Conservation (phyloP, 768 basidiomycete genomes). For the Suillus fuscotomentosus region DNA sequence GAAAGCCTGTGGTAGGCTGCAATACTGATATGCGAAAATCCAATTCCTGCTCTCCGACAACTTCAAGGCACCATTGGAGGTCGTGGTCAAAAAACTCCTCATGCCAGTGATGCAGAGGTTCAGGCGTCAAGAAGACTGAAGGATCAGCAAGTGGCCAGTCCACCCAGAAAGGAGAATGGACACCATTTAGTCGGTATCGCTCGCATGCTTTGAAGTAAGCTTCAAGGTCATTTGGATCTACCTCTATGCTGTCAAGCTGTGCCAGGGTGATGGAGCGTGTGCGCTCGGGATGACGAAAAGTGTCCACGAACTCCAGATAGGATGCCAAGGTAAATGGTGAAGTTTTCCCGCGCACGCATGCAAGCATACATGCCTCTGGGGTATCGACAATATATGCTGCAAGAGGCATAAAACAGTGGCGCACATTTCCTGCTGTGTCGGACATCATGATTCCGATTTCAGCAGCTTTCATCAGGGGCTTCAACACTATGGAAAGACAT, state of each 20-base stretch:
- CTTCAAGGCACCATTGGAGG: too few species aligned
- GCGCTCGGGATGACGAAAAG: background rate
- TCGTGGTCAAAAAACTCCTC: too few species aligned
- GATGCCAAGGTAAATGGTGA: background rate
- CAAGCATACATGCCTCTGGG: background rate
- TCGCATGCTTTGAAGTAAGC: too few species aligned
- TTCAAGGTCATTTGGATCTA: too few species aligned
- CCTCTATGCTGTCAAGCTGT: background rate
- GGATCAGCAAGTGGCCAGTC: too few species aligned
- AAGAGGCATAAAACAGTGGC: background rate
- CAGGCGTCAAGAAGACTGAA: too few species aligned
- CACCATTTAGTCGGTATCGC: too few species aligned
- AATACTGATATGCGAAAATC: too few species aligned
- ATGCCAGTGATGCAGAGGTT: too few species aligned
- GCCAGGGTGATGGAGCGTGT: background rate
- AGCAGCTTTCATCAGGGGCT: background rate
- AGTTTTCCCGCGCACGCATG: background rate
- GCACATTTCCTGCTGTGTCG: background rate
- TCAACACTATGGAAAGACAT: background rate
- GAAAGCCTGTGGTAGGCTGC: too few species aligned
- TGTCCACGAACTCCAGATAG: background rate
- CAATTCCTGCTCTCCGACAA: too few species aligned
- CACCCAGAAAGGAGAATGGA: too few species aligned
- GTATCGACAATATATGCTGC: background rate
- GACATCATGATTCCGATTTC: background rate